Evolutionary conservation across 2,329 filamentous ascomycete genomes (phyloP).

Genomic region (Colletotrichum theobromicola): DNA sequence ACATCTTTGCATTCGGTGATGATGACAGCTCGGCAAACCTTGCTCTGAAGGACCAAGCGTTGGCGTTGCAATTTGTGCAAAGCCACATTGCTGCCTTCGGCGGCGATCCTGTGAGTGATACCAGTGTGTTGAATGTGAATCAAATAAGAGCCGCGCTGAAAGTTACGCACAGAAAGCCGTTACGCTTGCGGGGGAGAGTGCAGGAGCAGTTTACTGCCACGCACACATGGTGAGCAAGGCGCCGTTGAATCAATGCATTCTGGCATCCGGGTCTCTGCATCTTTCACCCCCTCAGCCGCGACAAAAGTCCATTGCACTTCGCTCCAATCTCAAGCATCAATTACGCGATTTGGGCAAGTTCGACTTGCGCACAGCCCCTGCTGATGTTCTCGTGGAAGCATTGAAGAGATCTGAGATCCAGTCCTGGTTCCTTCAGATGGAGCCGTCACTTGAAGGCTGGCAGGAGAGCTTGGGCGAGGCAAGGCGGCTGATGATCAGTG

Average conservation of each 20-base stretch:
- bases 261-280: conserved; percentile 47
- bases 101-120: conserved; percentile 28
- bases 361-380: conserved; percentile 30
- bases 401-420: conserved; percentile 39
- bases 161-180: conserved; percentile 33
- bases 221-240: conserved; percentile 41
- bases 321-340: background rate
- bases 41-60: conserved; percentile 37
- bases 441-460: conserved; percentile 41
- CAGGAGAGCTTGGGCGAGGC: conserved; percentile 33
- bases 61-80: conserved; percentile 35
- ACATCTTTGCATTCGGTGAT: conserved; percentile 46
- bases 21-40: conserved; percentile 39
- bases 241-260: conserved; percentile 35
- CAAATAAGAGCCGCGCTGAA: background rate
- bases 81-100: conserved; percentile 30
- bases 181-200: conserved; percentile 50
- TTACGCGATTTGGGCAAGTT: background rate
- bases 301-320: background rate
- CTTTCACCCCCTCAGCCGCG: conserved; percentile 45
- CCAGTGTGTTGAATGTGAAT: background rate
- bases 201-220: conserved; percentile 49
- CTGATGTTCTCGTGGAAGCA: conserved; percentile 35
- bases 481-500: conserved; percentile 44
- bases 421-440: conserved; percentile 46